Conservation (phyloP, 192 early-diverging fungal species). For the Paraglomus brasilianum region DNA sequence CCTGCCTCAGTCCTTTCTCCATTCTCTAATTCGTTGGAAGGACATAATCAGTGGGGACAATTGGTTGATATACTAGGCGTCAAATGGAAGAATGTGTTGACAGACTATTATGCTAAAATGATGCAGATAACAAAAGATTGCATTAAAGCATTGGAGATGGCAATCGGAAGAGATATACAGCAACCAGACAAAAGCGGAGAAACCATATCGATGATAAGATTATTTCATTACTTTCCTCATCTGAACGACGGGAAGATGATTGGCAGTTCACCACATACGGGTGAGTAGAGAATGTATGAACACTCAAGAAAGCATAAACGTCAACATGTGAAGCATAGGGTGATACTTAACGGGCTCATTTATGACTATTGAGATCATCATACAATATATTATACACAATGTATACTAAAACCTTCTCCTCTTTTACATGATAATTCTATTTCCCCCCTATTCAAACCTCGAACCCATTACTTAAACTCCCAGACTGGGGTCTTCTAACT, state of each 20-base stretch:
- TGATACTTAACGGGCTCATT: too few species aligned
- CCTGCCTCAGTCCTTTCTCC: too few species aligned
- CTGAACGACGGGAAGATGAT: conserved; percentile 19
- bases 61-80: conserved; percentile 27
- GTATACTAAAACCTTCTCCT: conserved; percentile 22
- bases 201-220: conserved; percentile 54
- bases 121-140: conserved; percentile 42
- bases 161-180: conserved; percentile 39
- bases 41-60: conserved; percentile 51
- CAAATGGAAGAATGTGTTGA: conserved; percentile 31
- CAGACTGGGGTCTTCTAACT: conserved; percentile 64
- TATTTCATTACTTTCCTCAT: conserved; percentile 58
- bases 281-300: background rate
- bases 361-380: conserved; percentile 36
- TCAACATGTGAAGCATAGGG: too few species aligned
- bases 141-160: conserved; percentile 42
- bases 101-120: conserved; percentile 42
- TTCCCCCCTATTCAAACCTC: background rate
- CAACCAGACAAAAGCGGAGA: conserved; percentile 42
- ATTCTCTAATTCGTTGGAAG: conserved; percentile 49
- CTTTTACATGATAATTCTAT: too few species aligned
- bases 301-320: too few species aligned
- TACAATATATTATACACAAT: conserved; percentile 44
- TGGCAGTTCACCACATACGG: conserved; percentile 30
- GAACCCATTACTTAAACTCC: conserved; percentile 9